phyloP scores from a whole-genome alignment of 139 green algal genomes.

The Micromonas pusilla region DNA sequence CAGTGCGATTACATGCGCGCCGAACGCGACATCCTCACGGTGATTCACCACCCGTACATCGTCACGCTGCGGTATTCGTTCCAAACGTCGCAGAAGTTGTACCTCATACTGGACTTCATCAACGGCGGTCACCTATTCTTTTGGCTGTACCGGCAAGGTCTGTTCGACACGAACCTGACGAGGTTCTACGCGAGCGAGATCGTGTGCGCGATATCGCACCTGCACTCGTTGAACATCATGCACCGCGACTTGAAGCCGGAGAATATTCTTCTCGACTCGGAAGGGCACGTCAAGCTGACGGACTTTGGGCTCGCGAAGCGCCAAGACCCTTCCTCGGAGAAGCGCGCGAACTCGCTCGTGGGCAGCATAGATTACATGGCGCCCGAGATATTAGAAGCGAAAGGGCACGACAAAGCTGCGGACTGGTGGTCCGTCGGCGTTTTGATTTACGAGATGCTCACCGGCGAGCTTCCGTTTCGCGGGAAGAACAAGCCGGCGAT shows the following conservation, averaged over 20 bases:
- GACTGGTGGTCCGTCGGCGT: slow-evolving; percentile 96
- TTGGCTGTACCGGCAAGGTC: slow-evolving; percentile 78
- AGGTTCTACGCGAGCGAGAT: slow-evolving; percentile 92
- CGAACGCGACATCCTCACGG: slow-evolving; percentile 86
- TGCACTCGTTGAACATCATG: slow-evolving; percentile 68
- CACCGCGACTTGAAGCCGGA: slow-evolving; percentile 78
- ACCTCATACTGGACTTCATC: slow-evolving; percentile 96
- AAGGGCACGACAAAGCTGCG: slow-evolving; percentile 75
- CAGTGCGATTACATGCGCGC: slow-evolving; percentile 81
- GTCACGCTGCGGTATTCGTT: slow-evolving; percentile 89
- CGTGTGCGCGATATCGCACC: slow-evolving; percentile 80
- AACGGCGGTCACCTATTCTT: slow-evolving; percentile 98
- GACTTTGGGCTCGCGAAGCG: slow-evolving; percentile 76
- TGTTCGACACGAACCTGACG: slow-evolving; percentile 65
- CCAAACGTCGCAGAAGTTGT: slow-evolving; percentile 89
- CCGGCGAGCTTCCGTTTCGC: slow-evolving; percentile 80
- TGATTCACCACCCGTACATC: slow-evolving; percentile 91
- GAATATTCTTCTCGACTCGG: slow-evolving; percentile 89
- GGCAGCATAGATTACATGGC: slow-evolving; percentile 80
- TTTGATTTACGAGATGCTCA: slow-evolving; percentile 96
- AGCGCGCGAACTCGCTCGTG: slow-evolving; percentile 83
- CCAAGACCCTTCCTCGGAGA: slow-evolving; percentile 30
- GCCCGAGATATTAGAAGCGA: slow-evolving; percentile 78
- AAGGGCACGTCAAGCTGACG: slow-evolving; percentile 90
- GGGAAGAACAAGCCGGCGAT: slow-evolving; percentile 74